These are phyloP conservation scores for Dentipellis sp. DNA, from an alignment of 768 basidiomycete genomes.

Conservation along the genomic window DNA sequence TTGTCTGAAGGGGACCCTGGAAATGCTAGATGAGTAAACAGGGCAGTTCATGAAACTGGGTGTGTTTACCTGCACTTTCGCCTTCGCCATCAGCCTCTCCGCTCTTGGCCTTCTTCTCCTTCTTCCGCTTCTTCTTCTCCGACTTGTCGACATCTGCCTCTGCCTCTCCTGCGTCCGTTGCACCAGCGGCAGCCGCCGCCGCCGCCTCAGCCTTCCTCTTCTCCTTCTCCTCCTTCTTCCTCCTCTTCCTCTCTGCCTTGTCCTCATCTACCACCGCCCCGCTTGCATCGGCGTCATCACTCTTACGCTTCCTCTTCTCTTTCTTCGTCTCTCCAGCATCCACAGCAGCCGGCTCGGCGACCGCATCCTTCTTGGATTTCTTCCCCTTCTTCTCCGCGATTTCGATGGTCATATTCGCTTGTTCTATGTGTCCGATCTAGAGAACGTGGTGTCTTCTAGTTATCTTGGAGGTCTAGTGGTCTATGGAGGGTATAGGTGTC, in stretches of 20 bases:
- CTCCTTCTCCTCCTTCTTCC: slow-evolving; percentile 1
- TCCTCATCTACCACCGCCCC: neutral
- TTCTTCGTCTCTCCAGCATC: neutral
- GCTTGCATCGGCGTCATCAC: neutral
- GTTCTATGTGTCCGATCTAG: too few species aligned
- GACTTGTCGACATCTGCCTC: slow-evolving; percentile 5
- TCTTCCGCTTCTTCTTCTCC: slow-evolving; percentile 20
- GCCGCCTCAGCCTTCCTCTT: neutral
- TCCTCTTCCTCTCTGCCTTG: neutral
- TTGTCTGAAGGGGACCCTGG: neutral
- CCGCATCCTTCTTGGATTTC: neutral
- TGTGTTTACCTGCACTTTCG: slow-evolving; percentile 2
- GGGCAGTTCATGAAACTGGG: neutral
- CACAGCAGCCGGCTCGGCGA: neutral
- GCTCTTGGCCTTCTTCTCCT: slow-evolving; percentile 16
- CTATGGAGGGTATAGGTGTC: too few species aligned
- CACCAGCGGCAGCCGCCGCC: neutral
- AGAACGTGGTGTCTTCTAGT: too few species aligned
- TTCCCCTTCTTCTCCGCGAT: neutral
- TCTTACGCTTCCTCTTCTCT: neutral
- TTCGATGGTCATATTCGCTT: neutral
- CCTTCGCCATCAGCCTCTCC: slow-evolving; percentile 3
- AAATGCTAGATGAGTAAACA: neutral
- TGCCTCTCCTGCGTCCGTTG: neutral
- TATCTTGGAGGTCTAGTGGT: too few species aligned